Base-by-base conservation (phyloP, 2,329 filamentous ascomycete genomes). In the Proliferodiscus dingleyae region DNA sequence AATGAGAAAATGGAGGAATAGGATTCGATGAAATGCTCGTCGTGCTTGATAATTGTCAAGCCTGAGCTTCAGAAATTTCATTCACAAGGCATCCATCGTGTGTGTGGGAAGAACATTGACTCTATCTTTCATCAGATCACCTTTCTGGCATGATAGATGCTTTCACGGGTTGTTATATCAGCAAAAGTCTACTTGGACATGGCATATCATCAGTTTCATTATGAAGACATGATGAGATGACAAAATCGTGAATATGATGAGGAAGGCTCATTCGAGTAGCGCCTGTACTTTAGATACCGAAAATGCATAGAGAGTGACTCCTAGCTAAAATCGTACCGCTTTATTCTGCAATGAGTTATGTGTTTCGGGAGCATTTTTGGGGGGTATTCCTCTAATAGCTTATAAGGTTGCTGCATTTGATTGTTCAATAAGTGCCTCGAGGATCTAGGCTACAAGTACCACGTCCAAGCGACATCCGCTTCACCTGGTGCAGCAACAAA, bases 1-100 rank as follows among this genome's bases (percentile, higher is more conserved):
- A 80, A 83, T 50, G 84, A 87, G 53, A 80, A 82, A 69, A 89
- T 89, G 85, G 76, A 83, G 61, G 79, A 84, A 47, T 63, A 61
- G 46, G 29, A 18, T 13, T 37, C 10, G 22, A 28, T 28, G 33
- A 37, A 30, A 21, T 16, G 10, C 19, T 39, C 41, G 46, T 46
- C 47, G 37, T 33, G 40, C 39, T 50, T 41, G 33, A 40, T 46
- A 42, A 50, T 34, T 28, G 15, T 19, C 30, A 44, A 24, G 10
- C 40, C 11, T 45, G 41, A 44, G 48, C 46, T 37, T 15, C 50
- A 10, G 47, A 50, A 30, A 50, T 48, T 29, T 33, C 30, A 41
- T 32, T 49, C 45, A 21, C 37, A 41, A 43, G 40, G 46, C 22
- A 47, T 50, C 29, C 28, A 41, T 46, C 45, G 46, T 34, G 34